Evolutionary conservation across 1,284 basidiomycete genomes (phyloP), one percentile per base, ranked within the genome.

Genomic region (Tremellales sp.): DNA sequence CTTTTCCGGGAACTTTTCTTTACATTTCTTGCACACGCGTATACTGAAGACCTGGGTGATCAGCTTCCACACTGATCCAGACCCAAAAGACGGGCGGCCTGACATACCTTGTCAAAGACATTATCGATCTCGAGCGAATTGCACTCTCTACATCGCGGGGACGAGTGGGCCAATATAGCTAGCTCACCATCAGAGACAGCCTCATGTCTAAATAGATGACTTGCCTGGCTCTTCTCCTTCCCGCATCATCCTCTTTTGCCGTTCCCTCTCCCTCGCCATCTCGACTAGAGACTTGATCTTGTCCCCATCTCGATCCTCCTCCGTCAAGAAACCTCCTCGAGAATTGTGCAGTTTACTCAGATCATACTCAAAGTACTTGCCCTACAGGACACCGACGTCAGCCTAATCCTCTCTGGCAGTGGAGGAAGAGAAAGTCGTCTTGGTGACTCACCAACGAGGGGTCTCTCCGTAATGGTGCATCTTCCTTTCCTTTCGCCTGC

Each of bases 331-430:
- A 0, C 92, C 93, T 46, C 92, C 92, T 68, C 92, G 87, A 3
- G 89, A 86, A 68, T 97, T 94, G 60, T 88, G 85, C 86, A 94
- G 62, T 56, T 94, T 97, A 17, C 87, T 88, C n/a, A 97, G 73
- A 70, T 96, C 91, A 81, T 96, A 97, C 58, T 96, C 91, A 59
- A 92, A 90, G 74, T 94, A 94, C 47, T 84, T 89, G 24, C 76
- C 75, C 67, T 70, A 41, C 17, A 29, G 22, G 43, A 21, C n/a
- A 4, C 12, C 19, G 21, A 7, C 19, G 19, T 21, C 19, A 8
- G 36, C n/a, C 8, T n/a, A n/a, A n/a, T 33, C 8, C 29, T 33
- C 29, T 33, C 29, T 33, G n/a, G 10, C 29, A 33, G n/a, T n/a
- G n/a, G n/a, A n/a, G n/a, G n/a, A n/a, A n/a, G n/a, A n/a, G n/a